Percentiles rank a stretch among this genome's conserved stretches.
phyloP scores from a whole-genome alignment of 176 grass and related monocot genomes.

The Cenchrus americanus region DNA sequence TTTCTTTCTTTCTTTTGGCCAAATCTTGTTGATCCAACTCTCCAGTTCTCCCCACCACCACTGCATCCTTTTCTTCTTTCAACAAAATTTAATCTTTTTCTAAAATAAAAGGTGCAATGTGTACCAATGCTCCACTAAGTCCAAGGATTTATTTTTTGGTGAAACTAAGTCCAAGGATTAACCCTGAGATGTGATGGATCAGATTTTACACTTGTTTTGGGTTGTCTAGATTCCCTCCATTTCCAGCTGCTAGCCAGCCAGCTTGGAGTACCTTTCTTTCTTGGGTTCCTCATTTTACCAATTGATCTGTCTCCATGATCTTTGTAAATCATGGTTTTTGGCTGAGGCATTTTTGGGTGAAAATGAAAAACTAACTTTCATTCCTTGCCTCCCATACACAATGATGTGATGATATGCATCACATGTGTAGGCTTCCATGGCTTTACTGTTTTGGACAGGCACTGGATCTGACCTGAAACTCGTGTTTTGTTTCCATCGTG shows the following conservation, averaged over 20 bases:
- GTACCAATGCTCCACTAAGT: not conserved
- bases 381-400: constrained; percentile 5
- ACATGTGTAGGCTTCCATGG: constrained; percentile 21
- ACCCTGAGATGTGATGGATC: constrained; percentile 35
- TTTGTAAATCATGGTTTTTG: constrained; percentile 14
- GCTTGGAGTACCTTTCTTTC: constrained; percentile 28
- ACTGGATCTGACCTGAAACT: not conserved
- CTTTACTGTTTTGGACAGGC: not conserved
- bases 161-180: not conserved
- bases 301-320: constrained; percentile 17
- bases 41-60: not conserved
- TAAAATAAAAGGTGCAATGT: not conserved
- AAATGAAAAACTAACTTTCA: constrained; percentile 51
- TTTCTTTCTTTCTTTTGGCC: not conserved
- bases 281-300: constrained; percentile 14
- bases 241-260: constrained; percentile 25
- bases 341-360: constrained; percentile 22
- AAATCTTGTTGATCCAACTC: constrained; percentile 25
- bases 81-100: not conserved
- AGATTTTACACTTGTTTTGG: not conserved
- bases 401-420: constrained; percentile 20
- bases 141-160: too few species aligned
- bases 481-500: not conserved
- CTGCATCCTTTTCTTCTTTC: constrained; percentile 3
- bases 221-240: constrained; percentile 7